Evolutionary conservation across 1,284 basidiomycete genomes (phyloP), one percentile per base, ranked within the genome.

Genomic region (Melampsora americana): DNA sequence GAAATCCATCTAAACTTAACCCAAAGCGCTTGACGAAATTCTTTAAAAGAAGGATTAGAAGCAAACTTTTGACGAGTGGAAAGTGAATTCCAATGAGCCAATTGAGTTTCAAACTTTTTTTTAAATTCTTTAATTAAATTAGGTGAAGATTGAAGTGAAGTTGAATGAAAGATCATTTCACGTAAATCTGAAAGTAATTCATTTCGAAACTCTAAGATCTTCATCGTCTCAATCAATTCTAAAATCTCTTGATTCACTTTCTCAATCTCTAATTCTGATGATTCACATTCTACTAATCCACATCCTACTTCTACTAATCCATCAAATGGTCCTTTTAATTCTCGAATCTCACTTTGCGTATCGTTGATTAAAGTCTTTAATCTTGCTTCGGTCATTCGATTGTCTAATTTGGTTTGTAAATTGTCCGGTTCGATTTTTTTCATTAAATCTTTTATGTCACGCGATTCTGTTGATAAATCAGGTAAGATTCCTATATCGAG

Each of bases 51-150:
- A 42, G 42, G 39, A 23, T 69, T 26, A 59, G 50, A 26, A 26
- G 42, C 73, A 56, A 68, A 76, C 32, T 76, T 76, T 62, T 76
- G 53, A 32, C 66, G n/a, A 35, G 61, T 44, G 9, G 73, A 68
- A 30, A 76, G 66, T n/a, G 65, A 60, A 53, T 76, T 60, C 73
- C 73, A 76, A 18, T 76, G 20, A 26, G 20, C 18, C 18, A 62
- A 60, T 62, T 62, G 32, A n/a, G 26, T 42, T 18, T 48, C 50
- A 26, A 74, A 18, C 35, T 48, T 53, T 53, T 74, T 66, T 59
- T 50, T 66, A 20, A 74, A 64, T 12, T 74, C 62, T 35, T 23
- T 28, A 48, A 67, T 53, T 14, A 59, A 14, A 46, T 74, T 32
- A 20, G 66, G 23, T 20, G 64, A 9, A 42, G 42, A 14, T 42